A percentile compares a stretch with the other conserved stretches of the same genome.
Evolutionary conservation across 2,329 filamentous ascomycete species (phyloP).

Genomic region (Ophiocordyceps sinensis): DNA sequence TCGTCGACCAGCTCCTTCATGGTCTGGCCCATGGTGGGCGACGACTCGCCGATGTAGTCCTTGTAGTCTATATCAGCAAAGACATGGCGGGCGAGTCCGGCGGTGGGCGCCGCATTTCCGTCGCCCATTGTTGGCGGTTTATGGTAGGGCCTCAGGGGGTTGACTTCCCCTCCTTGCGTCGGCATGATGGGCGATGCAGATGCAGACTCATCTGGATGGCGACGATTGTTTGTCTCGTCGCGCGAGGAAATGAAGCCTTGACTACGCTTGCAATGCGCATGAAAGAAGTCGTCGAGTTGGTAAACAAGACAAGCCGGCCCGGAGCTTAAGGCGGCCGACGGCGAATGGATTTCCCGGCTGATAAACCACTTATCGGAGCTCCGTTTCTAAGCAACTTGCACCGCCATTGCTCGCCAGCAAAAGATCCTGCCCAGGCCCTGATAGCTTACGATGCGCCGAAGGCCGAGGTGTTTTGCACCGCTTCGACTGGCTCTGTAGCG

Average conservation of each 20-base stretch:
- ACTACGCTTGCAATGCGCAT: constrained; percentile 4
- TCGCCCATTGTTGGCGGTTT: constrained; percentile 44
- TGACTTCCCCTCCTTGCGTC: constrained; percentile 32
- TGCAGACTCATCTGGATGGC: constrained; percentile 11
- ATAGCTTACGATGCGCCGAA: constrained; percentile 1
- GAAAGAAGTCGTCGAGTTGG: not conserved
- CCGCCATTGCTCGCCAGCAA: not conserved
- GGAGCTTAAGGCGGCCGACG: constrained; percentile 9
- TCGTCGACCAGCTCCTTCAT: constrained; percentile 68
- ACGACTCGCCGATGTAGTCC: constrained; percentile 65
- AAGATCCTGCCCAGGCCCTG: not conserved
- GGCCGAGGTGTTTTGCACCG: not conserved
- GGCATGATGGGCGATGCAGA: constrained; percentile 23
- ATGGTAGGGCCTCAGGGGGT: constrained; percentile 58
- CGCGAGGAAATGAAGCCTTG: constrained; percentile 16
- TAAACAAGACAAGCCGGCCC: constrained; percentile 6
- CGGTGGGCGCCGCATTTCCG: constrained; percentile 23
- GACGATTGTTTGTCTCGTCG: constrained; percentile 1
- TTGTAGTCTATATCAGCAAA: constrained; percentile 87
- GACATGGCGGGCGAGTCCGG: constrained; percentile 60
- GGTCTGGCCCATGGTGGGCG: constrained; percentile 60
- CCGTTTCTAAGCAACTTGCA: constrained; percentile 6
- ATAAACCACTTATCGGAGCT: constrained; percentile 7
- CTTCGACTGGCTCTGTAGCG: not conserved
- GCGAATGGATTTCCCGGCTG: constrained; percentile 20